phyloP scores from a whole-genome alignment of 768 basidiomycete species.

The Serendipita vermifera region DNA sequence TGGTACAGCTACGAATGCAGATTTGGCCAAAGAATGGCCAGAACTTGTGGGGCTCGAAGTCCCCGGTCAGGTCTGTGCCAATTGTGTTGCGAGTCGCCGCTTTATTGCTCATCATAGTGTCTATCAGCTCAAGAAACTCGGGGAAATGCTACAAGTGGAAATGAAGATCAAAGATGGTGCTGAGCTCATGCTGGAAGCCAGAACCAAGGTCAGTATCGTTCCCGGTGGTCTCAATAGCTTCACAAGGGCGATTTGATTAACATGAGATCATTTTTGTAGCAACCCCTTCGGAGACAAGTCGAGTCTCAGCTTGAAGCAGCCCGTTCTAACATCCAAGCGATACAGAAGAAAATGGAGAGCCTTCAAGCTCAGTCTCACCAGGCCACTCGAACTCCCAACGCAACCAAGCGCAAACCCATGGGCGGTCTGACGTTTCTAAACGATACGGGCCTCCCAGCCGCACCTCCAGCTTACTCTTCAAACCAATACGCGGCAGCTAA shows the following conservation, averaged over 20 bases:
- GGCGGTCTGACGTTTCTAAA: slow-evolving; percentile 1
- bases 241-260: slow-evolving; percentile 20
- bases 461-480: too few species aligned
- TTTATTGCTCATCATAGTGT: not conserved
- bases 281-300: slow-evolving; percentile 55
- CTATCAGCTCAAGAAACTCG: slow-evolving; percentile 52
- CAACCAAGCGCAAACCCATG: not conserved
- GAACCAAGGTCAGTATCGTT: slow-evolving; percentile 33
- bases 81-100: not conserved
- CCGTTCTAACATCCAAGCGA: slow-evolving; percentile 52
- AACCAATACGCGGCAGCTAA: too few species aligned
- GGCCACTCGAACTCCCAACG: not conserved
- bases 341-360: slow-evolving; percentile 44
- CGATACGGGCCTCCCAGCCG: not conserved
- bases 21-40: not conserved
- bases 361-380: slow-evolving; percentile 19
- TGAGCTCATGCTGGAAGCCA: slow-evolving; percentile 71
- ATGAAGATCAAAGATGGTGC: slow-evolving; percentile 83
- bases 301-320: slow-evolving; percentile 68
- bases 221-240: not conserved
- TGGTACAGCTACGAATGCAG: not conserved
- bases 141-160: slow-evolving; percentile 57
- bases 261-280: slow-evolving; percentile 26
- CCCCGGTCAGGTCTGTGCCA: not conserved
- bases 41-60: not conserved